Evolutionary conservation across 352 stramenopile species (phyloP).

Genomic region (Albugo candida): DNA sequence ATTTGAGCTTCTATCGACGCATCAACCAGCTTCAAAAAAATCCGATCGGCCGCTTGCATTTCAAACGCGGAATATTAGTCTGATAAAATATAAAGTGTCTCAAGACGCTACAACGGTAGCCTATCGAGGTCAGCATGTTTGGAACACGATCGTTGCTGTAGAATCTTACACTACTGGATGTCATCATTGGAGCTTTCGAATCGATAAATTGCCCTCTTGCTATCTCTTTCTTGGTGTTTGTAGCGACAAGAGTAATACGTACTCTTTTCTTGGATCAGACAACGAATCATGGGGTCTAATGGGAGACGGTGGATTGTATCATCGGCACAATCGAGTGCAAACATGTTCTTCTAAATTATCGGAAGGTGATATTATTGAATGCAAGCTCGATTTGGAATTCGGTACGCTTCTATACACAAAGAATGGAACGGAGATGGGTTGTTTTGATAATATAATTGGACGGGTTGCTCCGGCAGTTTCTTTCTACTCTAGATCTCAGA

Average conservation of each 20-base stretch:
- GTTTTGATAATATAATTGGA: conserved; percentile 83
- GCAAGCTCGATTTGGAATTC: conserved; percentile 65
- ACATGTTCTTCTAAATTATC: conserved; percentile 75
- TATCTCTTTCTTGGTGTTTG: conserved; percentile 97
- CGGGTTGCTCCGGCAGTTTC: conserved; percentile 81
- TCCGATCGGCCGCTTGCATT: too few relatives aligned
- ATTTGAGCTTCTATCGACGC: too few relatives aligned
- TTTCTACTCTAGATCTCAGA: conserved; percentile 84
- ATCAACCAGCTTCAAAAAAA: too few relatives aligned
- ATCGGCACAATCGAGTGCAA: conserved; percentile 88
- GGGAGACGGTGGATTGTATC: conserved; percentile 96
- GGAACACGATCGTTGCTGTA: conserved; percentile 70
- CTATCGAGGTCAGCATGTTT: conserved; percentile 74
- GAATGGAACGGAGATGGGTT: conserved; percentile 73
- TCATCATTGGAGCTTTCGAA: conserved; percentile 66
- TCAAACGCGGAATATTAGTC: too few relatives aligned
- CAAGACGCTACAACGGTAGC: too few relatives aligned
- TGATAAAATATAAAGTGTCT: too few relatives aligned
- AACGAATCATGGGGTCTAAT: conserved; percentile 97
- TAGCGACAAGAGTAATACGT: conserved; percentile 75
- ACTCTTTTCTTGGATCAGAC: conserved; percentile 94
- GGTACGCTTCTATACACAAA: conserved; percentile 78
- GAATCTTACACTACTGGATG: conserved; percentile 48
- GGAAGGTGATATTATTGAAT: conserved; percentile 72
- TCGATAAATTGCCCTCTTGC: conserved; percentile 90